Evolutionary conservation across 768 basidiomycete species (phyloP), one percentile per base, ranked within the genome.

Genomic region (Agaricus subrufescens): DNA sequence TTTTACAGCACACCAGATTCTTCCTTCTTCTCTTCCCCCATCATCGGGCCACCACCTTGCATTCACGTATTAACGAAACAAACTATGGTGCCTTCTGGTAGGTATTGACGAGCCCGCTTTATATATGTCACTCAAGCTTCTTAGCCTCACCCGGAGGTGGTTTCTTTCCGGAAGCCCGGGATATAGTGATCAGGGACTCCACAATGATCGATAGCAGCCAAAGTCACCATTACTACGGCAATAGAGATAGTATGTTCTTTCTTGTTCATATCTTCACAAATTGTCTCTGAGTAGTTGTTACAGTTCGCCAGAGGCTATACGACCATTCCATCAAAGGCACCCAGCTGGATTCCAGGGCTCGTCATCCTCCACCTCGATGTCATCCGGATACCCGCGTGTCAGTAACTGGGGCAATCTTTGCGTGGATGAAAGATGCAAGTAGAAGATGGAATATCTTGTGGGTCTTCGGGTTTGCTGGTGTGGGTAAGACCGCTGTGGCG

Each of bases 401-500:
- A 19, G 19, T 54, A 5, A 54, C 26, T 29, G 26, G 14, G 10
- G 52, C 50, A 3, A 39, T 58, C n/a, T 25, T 37, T 15, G 25
- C 19, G 1, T 54, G 58, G 58, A 50, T 58, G 27, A n/a, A n/a
- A 10, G 34, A 50, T 15, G 8, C 3, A 14, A 38, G 29, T 19
- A 14, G 34, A 23, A 12, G 15, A 4, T 38, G 44, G 34, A 43
- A 37, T 15, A 9, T 46, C 10, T 23, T 54, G 34, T 54, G 52
- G 52, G 6, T 54, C 3, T 54, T 23, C 25, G 52, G 52, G 15
- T 25, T 6, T 9, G 54, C 46, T 14, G 45, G 58, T 4, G 47
- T 59, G 15, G 59, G 59, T 1, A 60, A 60, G 46, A 48, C 47
- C 11, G 54, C 60, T 3, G 23, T 59, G 10, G 49, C 51, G 26